Evolutionary conservation across 2,329 filamentous ascomycete species (phyloP).

Genomic region (Beauveria caledonica): DNA sequence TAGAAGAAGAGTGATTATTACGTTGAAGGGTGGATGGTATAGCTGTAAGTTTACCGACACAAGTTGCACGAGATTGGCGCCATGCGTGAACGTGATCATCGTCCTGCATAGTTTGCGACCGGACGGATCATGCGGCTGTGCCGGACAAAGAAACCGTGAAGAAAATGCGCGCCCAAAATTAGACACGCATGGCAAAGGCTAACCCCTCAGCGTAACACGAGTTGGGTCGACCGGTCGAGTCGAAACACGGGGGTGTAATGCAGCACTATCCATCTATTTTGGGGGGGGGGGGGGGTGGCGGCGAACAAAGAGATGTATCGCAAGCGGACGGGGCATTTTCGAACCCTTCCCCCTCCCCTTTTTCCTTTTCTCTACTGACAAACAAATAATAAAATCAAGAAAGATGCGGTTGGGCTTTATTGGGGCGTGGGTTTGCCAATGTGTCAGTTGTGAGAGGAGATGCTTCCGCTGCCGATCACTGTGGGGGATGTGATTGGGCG

Average conservation of each 20-base stretch:
- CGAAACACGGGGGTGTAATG: conserved; percentile 5
- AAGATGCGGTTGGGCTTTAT: too few species aligned
- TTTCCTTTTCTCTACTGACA: not conserved
- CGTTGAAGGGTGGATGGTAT: too few species aligned
- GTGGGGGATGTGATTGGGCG: not conserved
- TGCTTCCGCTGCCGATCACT: not conserved
- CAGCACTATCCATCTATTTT: not conserved
- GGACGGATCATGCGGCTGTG: not conserved
- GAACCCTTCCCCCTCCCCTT: not conserved
- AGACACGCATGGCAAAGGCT: not conserved
- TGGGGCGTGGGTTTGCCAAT: not conserved
- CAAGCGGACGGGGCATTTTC: not conserved
- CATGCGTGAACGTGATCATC: conserved; percentile 1
- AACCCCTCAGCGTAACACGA: not conserved
- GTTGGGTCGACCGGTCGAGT: not conserved
- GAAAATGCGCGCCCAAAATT: not conserved
- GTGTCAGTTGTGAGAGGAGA: not conserved
- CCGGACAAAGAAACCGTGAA: not conserved
- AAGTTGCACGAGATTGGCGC: not conserved
- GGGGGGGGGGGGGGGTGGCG: not conserved
- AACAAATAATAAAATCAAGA: too few species aligned
- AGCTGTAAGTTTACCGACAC: not conserved
- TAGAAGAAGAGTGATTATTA: too few species aligned
- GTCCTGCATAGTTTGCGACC: not conserved
- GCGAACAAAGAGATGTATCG: not conserved